Percentiles rank a stretch among this genome's conserved stretches.
phyloP scores from a whole-genome alignment of 495 filamentous ascomycete genomes.

The Polyplosphaeria fusca region DNA sequence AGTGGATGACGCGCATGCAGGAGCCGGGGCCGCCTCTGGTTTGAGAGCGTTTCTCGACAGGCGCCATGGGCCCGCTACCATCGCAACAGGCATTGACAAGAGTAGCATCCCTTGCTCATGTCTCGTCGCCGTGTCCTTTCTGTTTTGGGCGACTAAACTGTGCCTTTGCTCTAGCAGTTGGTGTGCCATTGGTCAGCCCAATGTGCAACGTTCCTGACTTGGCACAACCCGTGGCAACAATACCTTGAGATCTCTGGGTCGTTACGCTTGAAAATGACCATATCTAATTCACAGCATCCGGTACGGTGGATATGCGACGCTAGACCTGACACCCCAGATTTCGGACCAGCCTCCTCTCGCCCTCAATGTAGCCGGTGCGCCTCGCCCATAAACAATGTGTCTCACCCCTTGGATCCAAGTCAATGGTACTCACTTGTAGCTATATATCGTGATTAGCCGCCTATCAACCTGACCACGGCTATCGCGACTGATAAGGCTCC shows the following conservation, averaged over 20 bases:
- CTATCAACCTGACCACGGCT: constrained; percentile 24
- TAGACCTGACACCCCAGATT: constrained; percentile 19
- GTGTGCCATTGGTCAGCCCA: constrained; percentile 8
- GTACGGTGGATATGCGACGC: constrained; percentile 26
- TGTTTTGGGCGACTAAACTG: constrained; percentile 5
- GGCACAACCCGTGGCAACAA: neutral
- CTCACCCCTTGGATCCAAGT: constrained; percentile 24
- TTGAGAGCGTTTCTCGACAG: constrained; percentile 31
- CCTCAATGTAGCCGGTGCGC: neutral
- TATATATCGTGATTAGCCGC: constrained; percentile 25
- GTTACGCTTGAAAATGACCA: neutral
- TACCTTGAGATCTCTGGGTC: constrained; percentile 9
- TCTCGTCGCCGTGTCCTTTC: constrained; percentile 11
- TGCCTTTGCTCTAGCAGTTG: neutral
- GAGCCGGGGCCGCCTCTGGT: constrained; percentile 11
- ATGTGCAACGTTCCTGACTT: constrained; percentile 8
- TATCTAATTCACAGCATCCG: constrained; percentile 16
- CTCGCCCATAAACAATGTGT: constrained; percentile 30
- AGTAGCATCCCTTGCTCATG: constrained; percentile 20
- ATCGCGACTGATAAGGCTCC: constrained; percentile 11
- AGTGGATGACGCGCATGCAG: constrained; percentile 18
- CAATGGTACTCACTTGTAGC: constrained; percentile 20
- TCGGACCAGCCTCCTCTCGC: constrained; percentile 21
- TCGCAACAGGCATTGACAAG: constrained; percentile 12
- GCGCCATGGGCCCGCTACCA: constrained; percentile 1